phyloP scores from a whole-genome alignment of 192 early-diverging fungal genomes.

The Coemansia sp. region DNA sequence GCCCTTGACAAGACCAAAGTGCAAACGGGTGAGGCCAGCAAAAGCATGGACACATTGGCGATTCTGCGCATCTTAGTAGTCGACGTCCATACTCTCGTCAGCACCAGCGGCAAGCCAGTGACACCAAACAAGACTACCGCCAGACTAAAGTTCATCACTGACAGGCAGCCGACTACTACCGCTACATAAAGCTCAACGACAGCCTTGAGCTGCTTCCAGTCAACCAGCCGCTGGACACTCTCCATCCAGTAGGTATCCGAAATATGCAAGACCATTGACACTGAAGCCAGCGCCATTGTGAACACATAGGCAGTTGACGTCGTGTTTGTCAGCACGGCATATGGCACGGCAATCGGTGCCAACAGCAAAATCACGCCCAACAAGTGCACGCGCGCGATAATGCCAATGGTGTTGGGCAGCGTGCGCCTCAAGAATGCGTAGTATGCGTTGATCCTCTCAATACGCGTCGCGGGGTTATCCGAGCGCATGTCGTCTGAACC shows the following conservation, averaged over 20 bases:
- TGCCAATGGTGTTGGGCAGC: constrained; percentile 27
- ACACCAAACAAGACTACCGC: constrained; percentile 62
- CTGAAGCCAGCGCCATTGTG: constrained; percentile 30
- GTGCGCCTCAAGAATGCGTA: constrained; percentile 44
- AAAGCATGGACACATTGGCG: constrained; percentile 29
- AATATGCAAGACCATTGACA: constrained; percentile 60
- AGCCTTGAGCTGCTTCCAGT: constrained; percentile 55
- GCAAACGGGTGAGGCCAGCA: constrained; percentile 55
- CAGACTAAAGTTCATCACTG: constrained; percentile 75
- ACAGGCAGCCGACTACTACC: constrained; percentile 64
- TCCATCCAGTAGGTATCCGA: constrained; percentile 61
- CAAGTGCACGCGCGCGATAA: constrained; percentile 49
- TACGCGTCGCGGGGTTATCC: constrained; percentile 38
- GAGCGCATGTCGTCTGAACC: constrained; percentile 40
- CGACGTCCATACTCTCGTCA: constrained; percentile 54
- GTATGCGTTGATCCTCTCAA: constrained; percentile 45
- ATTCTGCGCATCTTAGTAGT: constrained; percentile 15
- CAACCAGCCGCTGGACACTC: constrained; percentile 31
- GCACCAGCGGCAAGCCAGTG: constrained; percentile 63
- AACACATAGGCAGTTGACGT: constrained; percentile 37
- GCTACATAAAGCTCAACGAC: constrained; percentile 56
- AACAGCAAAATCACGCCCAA: constrained; percentile 45
- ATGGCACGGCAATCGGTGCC: constrained; percentile 24
- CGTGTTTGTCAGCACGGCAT: constrained; percentile 23
- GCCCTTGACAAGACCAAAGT: constrained; percentile 61